Conservation (phyloP, 257 asterid species). For the Solanum pinnatisectum region DNA sequence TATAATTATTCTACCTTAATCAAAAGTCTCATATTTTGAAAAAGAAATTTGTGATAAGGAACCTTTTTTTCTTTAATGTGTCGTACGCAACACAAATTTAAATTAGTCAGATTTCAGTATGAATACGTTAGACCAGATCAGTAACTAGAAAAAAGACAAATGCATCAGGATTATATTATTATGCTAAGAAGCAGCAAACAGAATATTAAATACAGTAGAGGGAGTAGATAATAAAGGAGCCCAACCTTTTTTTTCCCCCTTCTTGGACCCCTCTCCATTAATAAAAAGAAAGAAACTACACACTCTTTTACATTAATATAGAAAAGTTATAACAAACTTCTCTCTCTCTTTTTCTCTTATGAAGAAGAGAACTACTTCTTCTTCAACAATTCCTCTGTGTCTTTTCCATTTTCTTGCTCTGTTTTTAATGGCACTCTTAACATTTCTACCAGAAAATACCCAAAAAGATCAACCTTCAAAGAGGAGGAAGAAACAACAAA, state of each 20-base stretch:
- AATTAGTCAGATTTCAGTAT: rapidly evolving
- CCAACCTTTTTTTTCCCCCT: neutral
- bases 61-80: rapidly evolving
- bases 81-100: rapidly evolving
- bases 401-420: constrained; percentile 31
- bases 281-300: constrained; percentile 37
- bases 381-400: neutral
- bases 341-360: constrained; percentile 26
- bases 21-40: neutral
- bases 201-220: neutral
- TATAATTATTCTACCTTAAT: neutral
- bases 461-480: constrained; percentile 19
- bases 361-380: constrained; percentile 24
- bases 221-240: neutral
- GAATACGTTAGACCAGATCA: neutral
- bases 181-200: neutral
- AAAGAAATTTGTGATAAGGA: neutral
- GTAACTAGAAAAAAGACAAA: neutral
- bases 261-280: constrained; percentile 51
- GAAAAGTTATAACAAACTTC: neutral
- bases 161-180: neutral
- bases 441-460: constrained; percentile 26
- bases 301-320: neutral
- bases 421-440: constrained; percentile 55
- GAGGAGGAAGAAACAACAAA: constrained; percentile 29